Conservation (phyloP, 2,329 filamentous ascomycete species). For the Sporothrix pseudoabietina region DNA sequence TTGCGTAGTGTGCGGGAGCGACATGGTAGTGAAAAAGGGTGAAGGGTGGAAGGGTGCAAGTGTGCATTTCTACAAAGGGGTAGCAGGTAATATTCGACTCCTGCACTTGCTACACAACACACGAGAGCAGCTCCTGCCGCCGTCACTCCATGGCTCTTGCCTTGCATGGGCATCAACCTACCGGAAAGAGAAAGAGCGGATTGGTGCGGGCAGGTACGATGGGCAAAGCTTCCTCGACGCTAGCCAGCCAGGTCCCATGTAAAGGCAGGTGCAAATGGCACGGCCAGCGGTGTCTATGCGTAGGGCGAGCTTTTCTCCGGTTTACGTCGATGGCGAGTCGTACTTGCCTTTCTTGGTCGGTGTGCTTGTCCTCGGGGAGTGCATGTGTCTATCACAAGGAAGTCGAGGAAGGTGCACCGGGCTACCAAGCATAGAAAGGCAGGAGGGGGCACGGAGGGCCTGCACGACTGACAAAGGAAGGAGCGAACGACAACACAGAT, state of each 20-base stretch:
- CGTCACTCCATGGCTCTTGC: background rate
- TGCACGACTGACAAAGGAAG: background rate
- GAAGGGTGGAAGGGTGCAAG: constrained; percentile 12
- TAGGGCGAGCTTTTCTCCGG: background rate
- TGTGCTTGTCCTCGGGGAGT: background rate
- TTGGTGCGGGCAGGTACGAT: background rate
- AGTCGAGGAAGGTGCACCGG: constrained; percentile 1
- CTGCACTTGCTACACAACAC: background rate
- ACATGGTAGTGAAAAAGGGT: constrained; percentile 7
- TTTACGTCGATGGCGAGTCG: constrained; percentile 2
- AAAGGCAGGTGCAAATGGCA: background rate
- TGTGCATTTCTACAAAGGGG: background rate
- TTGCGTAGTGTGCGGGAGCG: constrained; percentile 22
- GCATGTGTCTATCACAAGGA: constrained; percentile 24
- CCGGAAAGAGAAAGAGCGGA: constrained; percentile 3
- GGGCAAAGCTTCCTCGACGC: background rate
- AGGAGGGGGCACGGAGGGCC: background rate
- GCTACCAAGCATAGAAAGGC: background rate
- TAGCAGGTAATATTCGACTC: background rate
- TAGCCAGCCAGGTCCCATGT: constrained; percentile 6
- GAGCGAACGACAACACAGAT: constrained; percentile 4
- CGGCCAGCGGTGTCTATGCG: background rate
- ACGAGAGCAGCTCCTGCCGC: constrained; percentile 12
- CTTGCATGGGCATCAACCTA: background rate
- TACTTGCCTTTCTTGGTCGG: background rate